Percentiles rank a stretch among this genome's conserved stretches.
phyloP scores from a whole-genome alignment of 1,139 yeast species.

The Hanseniaspora sp. region DNA sequence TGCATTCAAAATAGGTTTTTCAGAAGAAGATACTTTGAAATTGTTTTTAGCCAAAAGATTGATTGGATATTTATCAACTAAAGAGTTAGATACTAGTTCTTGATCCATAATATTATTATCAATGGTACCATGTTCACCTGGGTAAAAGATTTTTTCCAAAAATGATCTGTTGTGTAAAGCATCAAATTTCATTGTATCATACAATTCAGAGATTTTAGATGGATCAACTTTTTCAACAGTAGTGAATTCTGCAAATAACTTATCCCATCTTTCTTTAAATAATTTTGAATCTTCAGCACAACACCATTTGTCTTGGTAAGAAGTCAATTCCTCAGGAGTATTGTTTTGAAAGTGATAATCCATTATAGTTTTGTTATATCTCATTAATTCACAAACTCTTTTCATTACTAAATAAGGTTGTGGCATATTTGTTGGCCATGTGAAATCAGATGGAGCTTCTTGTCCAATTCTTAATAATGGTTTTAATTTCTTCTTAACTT shows the following conservation, averaged over 20 bases:
- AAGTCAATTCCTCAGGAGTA: slow-evolving; percentile 49
- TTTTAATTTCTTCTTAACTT: slow-evolving; percentile 90
- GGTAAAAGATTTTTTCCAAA: slow-evolving; percentile 69
- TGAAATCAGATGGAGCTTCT: slow-evolving; percentile 96
- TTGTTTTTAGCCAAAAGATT: slow-evolving; percentile 67
- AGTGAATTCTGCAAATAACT: slow-evolving; percentile 81
- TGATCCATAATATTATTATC: slow-evolving; percentile 41
- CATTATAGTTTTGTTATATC: slow-evolving; percentile 77
- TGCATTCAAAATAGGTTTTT: slow-evolving; percentile 31
- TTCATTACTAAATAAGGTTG: slow-evolving; percentile 90
- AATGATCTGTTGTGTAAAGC: slow-evolving; percentile 91
- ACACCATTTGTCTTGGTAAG: slow-evolving; percentile 81
- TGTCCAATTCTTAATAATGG: slow-evolving; percentile 90
- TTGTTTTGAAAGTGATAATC: slow-evolving; percentile 49
- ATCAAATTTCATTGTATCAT: slow-evolving; percentile 97
- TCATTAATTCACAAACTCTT: slow-evolving; percentile 91
- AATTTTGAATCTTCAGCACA: slow-evolving; percentile 88
- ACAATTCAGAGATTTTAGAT: slow-evolving; percentile 86
- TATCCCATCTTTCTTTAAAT: slow-evolving; percentile 95
- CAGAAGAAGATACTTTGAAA: slow-evolving; percentile 38
- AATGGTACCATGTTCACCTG: slow-evolving; percentile 33
- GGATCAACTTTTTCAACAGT: slow-evolving; percentile 96
- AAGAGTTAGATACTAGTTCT: slow-evolving; percentile 48
- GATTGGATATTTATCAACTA: slow-evolving; percentile 71
- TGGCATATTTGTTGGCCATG: slow-evolving; percentile 98